These are phyloP conservation scores for Astrephomene gubernaculifera DNA, from an alignment of 139 green algal genomes.

Conservation along the genomic window DNA sequence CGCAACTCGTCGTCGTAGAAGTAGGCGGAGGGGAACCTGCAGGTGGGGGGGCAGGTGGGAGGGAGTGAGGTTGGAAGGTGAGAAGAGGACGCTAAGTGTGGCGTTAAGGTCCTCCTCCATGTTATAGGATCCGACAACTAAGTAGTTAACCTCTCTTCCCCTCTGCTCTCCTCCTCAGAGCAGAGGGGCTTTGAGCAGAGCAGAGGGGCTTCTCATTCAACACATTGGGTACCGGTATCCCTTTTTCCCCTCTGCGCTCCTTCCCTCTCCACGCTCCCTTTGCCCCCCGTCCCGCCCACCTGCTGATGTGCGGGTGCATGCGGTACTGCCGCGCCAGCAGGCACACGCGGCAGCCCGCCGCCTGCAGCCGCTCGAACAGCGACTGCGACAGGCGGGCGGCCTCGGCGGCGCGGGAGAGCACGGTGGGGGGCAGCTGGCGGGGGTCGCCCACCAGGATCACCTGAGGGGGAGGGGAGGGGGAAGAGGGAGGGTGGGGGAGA, in stretches of 20 bases:
- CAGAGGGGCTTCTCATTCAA: too few species aligned
- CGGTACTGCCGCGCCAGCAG: constrained; percentile 82
- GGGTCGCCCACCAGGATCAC: constrained; percentile 85
- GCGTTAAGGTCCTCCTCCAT: too few species aligned
- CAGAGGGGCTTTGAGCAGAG: too few species aligned
- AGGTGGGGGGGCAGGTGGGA: neutral
- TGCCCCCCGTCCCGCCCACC: constrained; percentile 6
- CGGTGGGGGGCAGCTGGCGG: constrained; percentile 83
- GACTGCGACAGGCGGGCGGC: constrained; percentile 64
- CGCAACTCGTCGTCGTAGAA: constrained; percentile 76
- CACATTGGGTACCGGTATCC: too few species aligned
- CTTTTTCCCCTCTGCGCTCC: too few species aligned
- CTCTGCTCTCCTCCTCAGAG: too few species aligned
- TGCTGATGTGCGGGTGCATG: constrained; percentile 73
- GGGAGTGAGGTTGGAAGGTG: too few species aligned
- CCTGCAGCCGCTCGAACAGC: constrained; percentile 80
- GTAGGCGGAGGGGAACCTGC: constrained; percentile 62
- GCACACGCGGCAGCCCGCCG: constrained; percentile 54
- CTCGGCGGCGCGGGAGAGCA: constrained; percentile 69
- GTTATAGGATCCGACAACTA: too few species aligned
- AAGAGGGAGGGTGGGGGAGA: neutral
- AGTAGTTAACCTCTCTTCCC: too few species aligned
- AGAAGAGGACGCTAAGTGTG: too few species aligned
- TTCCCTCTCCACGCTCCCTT: neutral
- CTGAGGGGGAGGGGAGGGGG: neutral